Conservation (phyloP, 306 rosid species). For the Cucumis melo region DNA sequence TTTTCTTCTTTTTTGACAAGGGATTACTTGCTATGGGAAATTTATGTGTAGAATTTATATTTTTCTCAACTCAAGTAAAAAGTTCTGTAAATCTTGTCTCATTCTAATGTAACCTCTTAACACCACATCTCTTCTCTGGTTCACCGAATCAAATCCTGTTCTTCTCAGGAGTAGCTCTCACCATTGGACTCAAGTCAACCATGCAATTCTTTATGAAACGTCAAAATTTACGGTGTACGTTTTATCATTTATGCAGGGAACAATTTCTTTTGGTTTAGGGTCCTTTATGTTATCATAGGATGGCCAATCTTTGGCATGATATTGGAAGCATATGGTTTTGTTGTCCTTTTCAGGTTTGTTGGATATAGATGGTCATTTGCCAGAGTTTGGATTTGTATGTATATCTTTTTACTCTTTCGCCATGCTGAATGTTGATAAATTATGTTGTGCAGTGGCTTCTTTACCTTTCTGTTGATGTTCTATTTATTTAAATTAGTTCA, state of each 20-base stretch:
- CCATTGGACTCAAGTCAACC: slow-evolving; percentile 81
- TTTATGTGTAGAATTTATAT: slow-evolving; percentile 32
- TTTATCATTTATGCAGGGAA: slow-evolving; percentile 38
- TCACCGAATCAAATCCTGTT: slow-evolving; percentile 67
- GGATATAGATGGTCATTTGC: not conserved
- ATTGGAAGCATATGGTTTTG: slow-evolving; percentile 80
- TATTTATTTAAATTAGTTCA: not conserved
- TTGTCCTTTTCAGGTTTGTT: slow-evolving; percentile 75
- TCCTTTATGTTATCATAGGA: slow-evolving; percentile 58
- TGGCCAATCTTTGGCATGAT: slow-evolving; percentile 98
- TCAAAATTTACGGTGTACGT: slow-evolving; percentile 33
- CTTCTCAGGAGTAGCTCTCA: slow-evolving; percentile 83
- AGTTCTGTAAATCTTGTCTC: not conserved
- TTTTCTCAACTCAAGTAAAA: not conserved
- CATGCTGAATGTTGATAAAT: slow-evolving; percentile 28
- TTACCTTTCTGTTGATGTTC: not conserved
- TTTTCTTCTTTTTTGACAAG: slow-evolving; percentile 87
- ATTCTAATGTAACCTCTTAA: slow-evolving; percentile 7
- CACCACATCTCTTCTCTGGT: slow-evolving; percentile 14
- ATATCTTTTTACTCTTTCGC: not conserved
- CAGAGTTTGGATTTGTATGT: not conserved
- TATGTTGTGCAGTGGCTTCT: slow-evolving; percentile 73
- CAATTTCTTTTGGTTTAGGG: slow-evolving; percentile 85
- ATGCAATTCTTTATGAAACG: slow-evolving; percentile 93
- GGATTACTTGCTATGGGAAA: slow-evolving; percentile 98